Conservation (phyloP, 768 basidiomycete species). For the Amanita molliuscula region DNA sequence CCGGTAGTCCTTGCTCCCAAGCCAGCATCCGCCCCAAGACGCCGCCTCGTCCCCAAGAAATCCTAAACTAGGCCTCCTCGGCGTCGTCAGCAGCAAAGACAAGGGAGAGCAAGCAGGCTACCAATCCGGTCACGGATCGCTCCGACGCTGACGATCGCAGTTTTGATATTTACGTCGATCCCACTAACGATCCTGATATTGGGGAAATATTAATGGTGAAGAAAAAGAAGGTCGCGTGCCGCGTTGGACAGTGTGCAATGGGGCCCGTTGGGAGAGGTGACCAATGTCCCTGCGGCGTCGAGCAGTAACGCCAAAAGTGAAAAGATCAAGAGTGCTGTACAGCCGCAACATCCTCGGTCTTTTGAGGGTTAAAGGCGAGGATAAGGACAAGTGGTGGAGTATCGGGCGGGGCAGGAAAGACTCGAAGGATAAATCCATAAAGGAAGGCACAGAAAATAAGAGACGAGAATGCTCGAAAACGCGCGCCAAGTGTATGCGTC, state of each 20-base stretch:
- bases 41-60: constrained; percentile 41
- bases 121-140: background rate
- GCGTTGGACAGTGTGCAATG: constrained; percentile 52
- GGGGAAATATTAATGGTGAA: constrained; percentile 66
- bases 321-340: constrained; percentile 12
- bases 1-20: constrained; percentile 24
- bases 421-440: constrained; percentile 51
- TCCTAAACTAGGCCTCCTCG: constrained; percentile 45
- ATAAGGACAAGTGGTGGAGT: constrained; percentile 73
- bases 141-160: constrained; percentile 14
- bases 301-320: background rate
- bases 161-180: constrained; percentile 68
- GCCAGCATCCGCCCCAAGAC: constrained; percentile 17
- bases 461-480: constrained; percentile 11
- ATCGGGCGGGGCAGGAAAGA: constrained; percentile 68
- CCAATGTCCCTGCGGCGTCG: constrained; percentile 33
- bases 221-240: constrained; percentile 59
- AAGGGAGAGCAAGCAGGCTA: constrained; percentile 20
- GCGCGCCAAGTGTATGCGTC: constrained; percentile 32
- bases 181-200: constrained; percentile 50
- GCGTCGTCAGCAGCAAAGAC: constrained; percentile 14
- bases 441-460: constrained; percentile 28
- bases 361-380: constrained; percentile 25
- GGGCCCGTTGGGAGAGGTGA: constrained; percentile 44
- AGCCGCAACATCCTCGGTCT: constrained; percentile 19